Conservation (phyloP, 1,284 basidiomycete genomes). For the Flammula alnicola region DNA sequence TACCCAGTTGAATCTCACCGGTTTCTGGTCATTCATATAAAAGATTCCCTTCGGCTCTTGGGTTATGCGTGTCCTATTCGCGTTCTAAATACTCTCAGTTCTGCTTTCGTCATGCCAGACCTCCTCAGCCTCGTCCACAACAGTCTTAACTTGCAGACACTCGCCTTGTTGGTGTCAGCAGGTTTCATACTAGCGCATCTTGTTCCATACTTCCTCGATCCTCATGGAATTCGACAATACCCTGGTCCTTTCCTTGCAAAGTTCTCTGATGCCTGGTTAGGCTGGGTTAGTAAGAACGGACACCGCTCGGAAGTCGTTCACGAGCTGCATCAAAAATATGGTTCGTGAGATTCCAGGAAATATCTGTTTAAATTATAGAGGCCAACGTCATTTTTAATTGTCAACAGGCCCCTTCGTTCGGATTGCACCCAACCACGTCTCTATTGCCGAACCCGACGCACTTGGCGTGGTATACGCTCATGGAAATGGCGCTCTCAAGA, state of each 20-base stretch:
- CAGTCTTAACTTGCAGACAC: slow-evolving; percentile 24
- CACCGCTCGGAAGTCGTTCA: slow-evolving; percentile 82
- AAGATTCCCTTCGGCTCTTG: too few relatives aligned
- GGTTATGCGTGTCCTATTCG: too few relatives aligned
- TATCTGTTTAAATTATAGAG: not conserved
- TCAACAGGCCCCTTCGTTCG: slow-evolving; percentile 79
- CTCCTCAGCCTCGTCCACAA: slow-evolving; percentile 19
- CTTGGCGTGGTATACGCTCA: slow-evolving; percentile 79
- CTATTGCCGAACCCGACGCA: slow-evolving; percentile 80
- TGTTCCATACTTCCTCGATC: slow-evolving; percentile 62
- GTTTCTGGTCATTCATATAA: too few relatives aligned
- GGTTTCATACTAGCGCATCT: slow-evolving; percentile 53
- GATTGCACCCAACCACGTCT: slow-evolving; percentile 86
- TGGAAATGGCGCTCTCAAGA: slow-evolving; percentile 80
- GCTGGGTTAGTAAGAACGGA: slow-evolving; percentile 65
- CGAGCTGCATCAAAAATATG: slow-evolving; percentile 76
- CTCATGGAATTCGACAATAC: slow-evolving; percentile 59
- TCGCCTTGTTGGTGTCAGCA: slow-evolving; percentile 29
- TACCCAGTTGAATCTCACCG: too few relatives aligned
- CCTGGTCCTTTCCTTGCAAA: slow-evolving; percentile 81
- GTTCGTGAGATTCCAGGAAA: slow-evolving; percentile 42
- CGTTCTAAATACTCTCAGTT: slow-evolving; percentile 6
- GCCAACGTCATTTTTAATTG: slow-evolving; percentile 1
- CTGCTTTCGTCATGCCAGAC: slow-evolving; percentile 4
- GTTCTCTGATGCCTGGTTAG: slow-evolving; percentile 82